Base-by-base conservation (phyloP, 2,329 filamentous ascomycete genomes). In the Hymenoscyphus scutula region DNA sequence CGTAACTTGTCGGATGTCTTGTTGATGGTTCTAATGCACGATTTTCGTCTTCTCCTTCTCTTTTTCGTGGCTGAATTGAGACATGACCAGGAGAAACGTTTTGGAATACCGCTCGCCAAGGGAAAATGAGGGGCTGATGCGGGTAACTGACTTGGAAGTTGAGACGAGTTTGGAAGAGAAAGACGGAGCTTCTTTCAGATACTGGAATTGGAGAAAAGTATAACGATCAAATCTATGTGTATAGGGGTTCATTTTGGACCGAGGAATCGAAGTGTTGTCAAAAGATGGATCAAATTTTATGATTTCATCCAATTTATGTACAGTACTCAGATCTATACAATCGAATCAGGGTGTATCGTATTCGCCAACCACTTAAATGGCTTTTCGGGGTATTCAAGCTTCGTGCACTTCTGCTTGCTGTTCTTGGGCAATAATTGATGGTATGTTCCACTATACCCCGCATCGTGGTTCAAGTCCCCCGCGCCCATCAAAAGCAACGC, bases 71-170 rank as follows among this genome's bases (percentile, higher is more conserved):
- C 11, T 15, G 27, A 27, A 17, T 54, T 54, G 53, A 25, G 11
- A 54, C 17, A 17, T 13, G 23, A n/a, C 17, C 17, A 54, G 29
- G 17, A 27, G 51, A 17, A 54, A 29, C 17, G 27, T 54, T 54
- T 11, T n/a, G 25, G 25, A 30, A 32, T 30, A 19, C n/a, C n/a
- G 27, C 53, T 54, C 53, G 53, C 53, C 25, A 54, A 54, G 53
- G 23, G 53, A 51, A 51, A 51, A 27, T 27, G 19, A 54, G 53
- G 25, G 53, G 27, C 17, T 54, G 17, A 15, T 32, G 53, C 53
- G 53, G 53, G 53, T 54, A 17, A 54, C 13, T 54, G 53, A 54
- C 27, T 51, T 54, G n/a, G 11, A 19, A 23, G 41, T 48, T 48
- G 19, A 51, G 19, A 51, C 19, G 10, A 25, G 45, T 32, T 30